Percentiles rank a stretch among this genome's conserved stretches.
These are phyloP conservation scores for Pestalotiopsis sp. DNA, from an alignment of 2,329 filamentous ascomycete genomes.

Conservation along the genomic window DNA sequence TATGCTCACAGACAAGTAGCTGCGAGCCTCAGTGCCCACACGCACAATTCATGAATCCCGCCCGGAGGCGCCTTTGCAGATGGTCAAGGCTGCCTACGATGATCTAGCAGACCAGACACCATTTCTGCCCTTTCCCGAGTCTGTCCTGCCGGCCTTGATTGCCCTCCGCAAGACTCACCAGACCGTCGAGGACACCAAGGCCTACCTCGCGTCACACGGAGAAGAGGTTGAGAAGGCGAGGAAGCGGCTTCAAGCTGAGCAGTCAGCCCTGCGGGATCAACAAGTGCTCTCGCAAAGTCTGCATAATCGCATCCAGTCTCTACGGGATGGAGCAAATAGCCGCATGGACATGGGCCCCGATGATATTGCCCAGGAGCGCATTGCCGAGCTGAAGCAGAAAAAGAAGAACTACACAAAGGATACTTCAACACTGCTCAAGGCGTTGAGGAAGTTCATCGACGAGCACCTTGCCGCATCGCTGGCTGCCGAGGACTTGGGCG, in stretches of 20 bases:
- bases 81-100: slow-evolving; percentile 68
- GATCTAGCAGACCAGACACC: slow-evolving; percentile 63
- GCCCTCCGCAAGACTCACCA: slow-evolving; percentile 69
- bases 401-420: slow-evolving; percentile 63
- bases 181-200: slow-evolving; percentile 65
- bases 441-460: slow-evolving; percentile 72
- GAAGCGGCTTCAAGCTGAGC: slow-evolving; percentile 53
- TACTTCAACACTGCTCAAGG: slow-evolving; percentile 62
- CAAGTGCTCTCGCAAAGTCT: slow-evolving; percentile 56
- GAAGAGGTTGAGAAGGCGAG: slow-evolving; percentile 44
- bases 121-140: slow-evolving; percentile 67
- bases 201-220: slow-evolving; percentile 53
- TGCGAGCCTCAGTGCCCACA: slow-evolving; percentile 15
- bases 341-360: slow-evolving; percentile 61
- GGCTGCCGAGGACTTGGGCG: slow-evolving; percentile 81
- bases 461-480: slow-evolving; percentile 73
- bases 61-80: slow-evolving; percentile 38
- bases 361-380: slow-evolving; percentile 63
- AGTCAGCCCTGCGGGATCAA: slow-evolving; percentile 55
- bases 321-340: slow-evolving; percentile 60
- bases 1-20: neutral
- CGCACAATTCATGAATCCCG: slow-evolving; percentile 20
- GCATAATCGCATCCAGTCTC: slow-evolving; percentile 56
- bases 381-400: slow-evolving; percentile 62
- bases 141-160: slow-evolving; percentile 71